Base-by-base conservation (phyloP, 2,329 filamentous ascomycete genomes). In the Verticillium dahliae region DNA sequence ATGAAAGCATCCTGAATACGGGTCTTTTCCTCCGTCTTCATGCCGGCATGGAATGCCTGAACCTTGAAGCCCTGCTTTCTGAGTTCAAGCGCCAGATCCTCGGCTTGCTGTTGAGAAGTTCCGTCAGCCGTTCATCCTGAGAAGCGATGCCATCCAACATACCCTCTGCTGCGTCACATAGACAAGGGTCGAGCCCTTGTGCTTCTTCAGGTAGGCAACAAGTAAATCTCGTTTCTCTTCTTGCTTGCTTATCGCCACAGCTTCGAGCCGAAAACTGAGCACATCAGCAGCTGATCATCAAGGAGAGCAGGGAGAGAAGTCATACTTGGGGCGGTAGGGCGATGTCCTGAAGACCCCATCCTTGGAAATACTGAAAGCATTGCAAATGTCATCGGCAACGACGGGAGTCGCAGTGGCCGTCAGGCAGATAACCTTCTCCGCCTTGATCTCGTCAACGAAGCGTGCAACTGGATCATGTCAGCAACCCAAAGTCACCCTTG, bases 121-220 rank as follows among this genome's bases (percentile, higher is more conserved):
- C 3, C n/a, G 50, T 68, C 41, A 69, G 67, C 9, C 33, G 27
- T 35, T 27, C 14, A 11, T 55, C 11, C 35, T 33, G 11, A 1
- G 3, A 10, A 18, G 2, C 4, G 3, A 6, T 2, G 1, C 7
- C 5, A 27, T 6, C 1, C 5, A 13, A 35, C 62, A 1, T 60
- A 73, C 75, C 65, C 78, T 80, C 62, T 87, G 85, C 0, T 81
- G 69, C 0, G 84, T 86, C 1, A 87, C 83, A 60, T 88, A 89
- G 13, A 89, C 76, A 27, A 88, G 81, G 0, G 83, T 83, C 2
- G 85, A 75, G 0, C 85, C 86, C 1, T 76, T 73, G 61, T 87
- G 76, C 0, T 75, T 65, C 37, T 71, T 72, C 9, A 88, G 71
- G 62, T 86, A 87, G 0, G 70, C 62, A 38, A 78, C 75, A 11